Evolutionary conservation across 1,139 yeast species (phyloP), one percentile per base, ranked within the genome.

Genomic region (Candida labiduridarum): DNA sequence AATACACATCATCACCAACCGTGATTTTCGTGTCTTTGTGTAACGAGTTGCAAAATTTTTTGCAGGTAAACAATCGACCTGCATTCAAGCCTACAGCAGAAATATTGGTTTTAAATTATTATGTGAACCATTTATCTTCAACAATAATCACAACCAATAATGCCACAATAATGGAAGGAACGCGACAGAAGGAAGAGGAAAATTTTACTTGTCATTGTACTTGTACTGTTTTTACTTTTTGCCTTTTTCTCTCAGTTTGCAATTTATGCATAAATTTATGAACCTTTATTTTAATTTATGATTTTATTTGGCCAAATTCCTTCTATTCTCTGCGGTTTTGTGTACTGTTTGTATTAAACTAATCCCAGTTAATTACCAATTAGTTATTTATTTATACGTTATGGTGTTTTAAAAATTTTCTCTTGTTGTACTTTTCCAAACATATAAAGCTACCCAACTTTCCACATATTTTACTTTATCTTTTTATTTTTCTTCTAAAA

Each of bases 231-330:
- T 25, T 6, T 25, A 25, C 29, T 8, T 25, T 25, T 25, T 25
- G 6, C 29, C 29, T 25, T 25, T 25, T 25, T 25, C 29, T 25
- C 10, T 9, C 29, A 25, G 10, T 33, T 33, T 33, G 39, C 39
- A 35, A 35, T 35, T 35, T 35, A 35, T 35, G 39, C 39, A 35
- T 35, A 16, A 35, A 35, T 35, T 35, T 35, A 35, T 35, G 15
- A 35, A 35, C n/a, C 39, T 33, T n/a, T n/a, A 33, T n/a, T 33
- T 9, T 12, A 33, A 33, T n/a, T 33, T 33, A 33, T 33, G 35
- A 14, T 33, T 33, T 33, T 25, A 25, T 25, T 25, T 25, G 29
- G 29, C 29, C 10, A 33, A 33, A 33, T 33, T 33, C 35, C 35
- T 33, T 33, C 35, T 14, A 33, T 33, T 33, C 15, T 25, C 10